These are phyloP conservation scores for Emmonsiellopsis sp. DNA, from an alignment of 2,329 filamentous ascomycete species.

Conservation along the genomic window DNA sequence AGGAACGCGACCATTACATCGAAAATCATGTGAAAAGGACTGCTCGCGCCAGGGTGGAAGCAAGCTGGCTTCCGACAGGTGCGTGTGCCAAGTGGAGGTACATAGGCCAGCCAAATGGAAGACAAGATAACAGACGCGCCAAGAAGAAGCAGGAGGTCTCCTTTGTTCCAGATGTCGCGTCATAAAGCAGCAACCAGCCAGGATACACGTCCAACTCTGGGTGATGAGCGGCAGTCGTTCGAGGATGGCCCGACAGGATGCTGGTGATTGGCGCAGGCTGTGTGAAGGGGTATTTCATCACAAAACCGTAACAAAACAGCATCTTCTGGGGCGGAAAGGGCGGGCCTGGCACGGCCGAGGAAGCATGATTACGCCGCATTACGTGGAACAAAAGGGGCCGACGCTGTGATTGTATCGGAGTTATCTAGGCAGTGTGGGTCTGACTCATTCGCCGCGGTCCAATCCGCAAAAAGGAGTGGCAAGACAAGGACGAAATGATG, in stretches of 20 bases:
- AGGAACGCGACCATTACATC: background rate
- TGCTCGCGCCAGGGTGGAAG: background rate
- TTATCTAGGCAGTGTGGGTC: slow-evolving; percentile 3
- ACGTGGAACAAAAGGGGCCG: background rate
- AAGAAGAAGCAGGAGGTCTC: background rate
- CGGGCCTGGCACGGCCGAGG: background rate
- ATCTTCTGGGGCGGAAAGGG: background rate
- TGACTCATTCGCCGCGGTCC: background rate
- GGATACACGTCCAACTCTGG: background rate
- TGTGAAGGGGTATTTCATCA: background rate
- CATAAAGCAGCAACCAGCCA: background rate
- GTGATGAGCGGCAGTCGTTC: background rate
- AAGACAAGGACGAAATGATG: background rate
- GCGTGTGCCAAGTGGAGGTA: background rate
- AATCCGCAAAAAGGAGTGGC: slow-evolving; percentile 4
- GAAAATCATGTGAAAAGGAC: background rate
- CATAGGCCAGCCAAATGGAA: background rate
- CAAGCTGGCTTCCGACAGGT: background rate
- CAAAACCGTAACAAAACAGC: background rate
- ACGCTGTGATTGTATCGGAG: background rate
- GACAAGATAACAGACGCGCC: background rate
- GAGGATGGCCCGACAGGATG: background rate
- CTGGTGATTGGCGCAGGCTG: background rate
- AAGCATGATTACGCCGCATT: background rate
- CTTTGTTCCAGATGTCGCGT: background rate